Conservation (phyloP, 2,329 filamentous ascomycete genomes). For the Fusarium hainanense region DNA sequence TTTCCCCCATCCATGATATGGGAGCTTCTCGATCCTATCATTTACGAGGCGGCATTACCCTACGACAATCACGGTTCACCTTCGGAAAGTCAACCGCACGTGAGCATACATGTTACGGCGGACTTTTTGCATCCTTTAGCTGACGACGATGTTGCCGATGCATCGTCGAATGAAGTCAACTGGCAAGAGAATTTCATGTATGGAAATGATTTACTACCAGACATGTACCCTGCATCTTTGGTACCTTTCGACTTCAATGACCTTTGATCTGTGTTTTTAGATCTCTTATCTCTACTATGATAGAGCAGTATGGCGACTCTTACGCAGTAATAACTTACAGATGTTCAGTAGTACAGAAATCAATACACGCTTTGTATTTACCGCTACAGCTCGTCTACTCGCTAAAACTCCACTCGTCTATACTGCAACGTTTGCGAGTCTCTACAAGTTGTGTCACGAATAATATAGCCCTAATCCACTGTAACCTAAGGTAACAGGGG, state of each 20-base stretch:
- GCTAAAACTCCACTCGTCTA: too few relatives aligned
- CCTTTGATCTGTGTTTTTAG: not conserved
- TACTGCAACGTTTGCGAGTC: not conserved
- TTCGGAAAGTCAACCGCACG: not conserved
- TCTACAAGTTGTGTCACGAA: too few relatives aligned
- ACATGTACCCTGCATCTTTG: conserved; percentile 1
- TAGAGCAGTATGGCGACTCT: too few relatives aligned
- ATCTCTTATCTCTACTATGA: too few relatives aligned
- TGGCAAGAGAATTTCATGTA: conserved; percentile 2
- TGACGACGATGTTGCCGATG: not conserved
- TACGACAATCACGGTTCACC: fast-evolving
- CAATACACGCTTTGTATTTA: too few relatives aligned
- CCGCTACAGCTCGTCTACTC: too few relatives aligned
- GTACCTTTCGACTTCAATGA: conserved; percentile 16
- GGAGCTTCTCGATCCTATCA: conserved; percentile 11
- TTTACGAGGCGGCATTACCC: not conserved
- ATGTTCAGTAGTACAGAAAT: too few relatives aligned
- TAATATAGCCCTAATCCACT: too few relatives aligned
- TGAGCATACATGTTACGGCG: conserved; percentile 19
- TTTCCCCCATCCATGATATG: conserved; percentile 21
- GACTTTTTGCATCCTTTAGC: conserved; percentile 20
- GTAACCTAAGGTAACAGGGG: too few relatives aligned
- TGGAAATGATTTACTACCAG: conserved; percentile 1
- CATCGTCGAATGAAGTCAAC: not conserved
- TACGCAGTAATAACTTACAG: too few relatives aligned